Conservation (phyloP, 345 rosid species). For the Syzygium jambos region DNA sequence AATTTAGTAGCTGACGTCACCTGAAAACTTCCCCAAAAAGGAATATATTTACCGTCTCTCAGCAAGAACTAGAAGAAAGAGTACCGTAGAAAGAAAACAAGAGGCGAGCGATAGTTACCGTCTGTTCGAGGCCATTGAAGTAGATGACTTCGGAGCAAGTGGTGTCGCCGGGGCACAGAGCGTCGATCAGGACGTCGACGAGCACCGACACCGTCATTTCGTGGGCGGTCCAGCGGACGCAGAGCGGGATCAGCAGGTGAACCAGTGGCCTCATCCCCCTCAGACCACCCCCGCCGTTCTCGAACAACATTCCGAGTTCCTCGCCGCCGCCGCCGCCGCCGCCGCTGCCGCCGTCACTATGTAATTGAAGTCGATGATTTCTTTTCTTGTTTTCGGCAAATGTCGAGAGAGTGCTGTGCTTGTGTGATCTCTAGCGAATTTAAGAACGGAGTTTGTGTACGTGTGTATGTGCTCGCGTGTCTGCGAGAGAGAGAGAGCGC, state of each 20-base stretch:
- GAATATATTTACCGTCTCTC: neutral
- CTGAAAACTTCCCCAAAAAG: neutral
- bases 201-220: conserved; percentile 55
- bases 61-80: neutral
- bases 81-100: neutral
- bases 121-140: conserved; percentile 44
- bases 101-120: conserved; percentile 9
- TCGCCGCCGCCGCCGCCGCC: neutral
- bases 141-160: conserved; percentile 45
- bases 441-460: neutral
- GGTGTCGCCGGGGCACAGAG: conserved; percentile 36
- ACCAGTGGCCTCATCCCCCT: conserved; percentile 33
- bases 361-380: neutral
- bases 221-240: conserved; percentile 44
- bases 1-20: neutral
- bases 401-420: neutral
- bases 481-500: neutral
- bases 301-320: neutral
- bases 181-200: conserved; percentile 37
- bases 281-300: conserved; percentile 6
- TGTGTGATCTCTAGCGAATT: neutral
- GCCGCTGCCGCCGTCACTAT: neutral
- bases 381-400: neutral
- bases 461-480: too few species aligned
- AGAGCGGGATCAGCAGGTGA: conserved; percentile 35